Evolutionary conservation across 2,329 filamentous ascomycete genomes (phyloP).

Genomic region (Bipolaris bicolor): DNA sequence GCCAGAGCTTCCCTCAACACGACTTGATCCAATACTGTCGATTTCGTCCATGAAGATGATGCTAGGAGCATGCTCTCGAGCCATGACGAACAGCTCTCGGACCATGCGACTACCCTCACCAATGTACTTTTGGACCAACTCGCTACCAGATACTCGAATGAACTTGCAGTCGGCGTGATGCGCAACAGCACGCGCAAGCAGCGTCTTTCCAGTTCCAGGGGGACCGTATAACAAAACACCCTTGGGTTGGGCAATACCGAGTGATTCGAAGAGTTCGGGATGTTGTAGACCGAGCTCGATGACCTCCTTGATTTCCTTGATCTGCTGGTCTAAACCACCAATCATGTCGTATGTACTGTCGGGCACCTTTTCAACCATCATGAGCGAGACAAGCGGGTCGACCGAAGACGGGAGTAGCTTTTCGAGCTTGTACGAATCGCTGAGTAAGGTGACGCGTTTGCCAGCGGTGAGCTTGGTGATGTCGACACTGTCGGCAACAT

Average conservation of each 20-base stretch:
- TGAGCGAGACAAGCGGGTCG: constrained; percentile 96
- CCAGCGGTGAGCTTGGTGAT: constrained; percentile 94
- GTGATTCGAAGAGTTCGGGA: constrained; percentile 97
- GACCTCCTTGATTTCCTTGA: constrained; percentile 99
- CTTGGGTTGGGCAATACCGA: constrained; percentile 97
- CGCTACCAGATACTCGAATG: constrained; percentile 93
- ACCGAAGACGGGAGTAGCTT: constrained; percentile 98
- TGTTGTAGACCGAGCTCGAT: constrained; percentile 98
- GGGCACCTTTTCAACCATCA: constrained; percentile 99
- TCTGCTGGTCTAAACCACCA: constrained; percentile 96
- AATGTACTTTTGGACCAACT: constrained; percentile 99
- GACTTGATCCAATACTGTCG: constrained; percentile 95
- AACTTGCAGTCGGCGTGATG: constrained; percentile 99
- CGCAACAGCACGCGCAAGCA: constrained; percentile 91
- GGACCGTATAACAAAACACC: constrained; percentile 96
- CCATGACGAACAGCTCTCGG: constrained; percentile 98
- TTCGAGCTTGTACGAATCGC: constrained; percentile 97
- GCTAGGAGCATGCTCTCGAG: constrained; percentile 92
- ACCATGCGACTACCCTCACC: constrained; percentile 98
- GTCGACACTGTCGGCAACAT: constrained; percentile 92
- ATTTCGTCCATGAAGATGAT: constrained; percentile 99
- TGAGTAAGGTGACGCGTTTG: constrained; percentile 95
- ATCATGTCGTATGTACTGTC: constrained; percentile 99
- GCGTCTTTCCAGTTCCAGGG: constrained; percentile 94
- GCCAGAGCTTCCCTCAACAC: constrained; percentile 92